These are phyloP conservation scores for Juglanconis oblonga DNA, from an alignment of 2,329 filamentous ascomycete genomes.

Conservation along the genomic window DNA sequence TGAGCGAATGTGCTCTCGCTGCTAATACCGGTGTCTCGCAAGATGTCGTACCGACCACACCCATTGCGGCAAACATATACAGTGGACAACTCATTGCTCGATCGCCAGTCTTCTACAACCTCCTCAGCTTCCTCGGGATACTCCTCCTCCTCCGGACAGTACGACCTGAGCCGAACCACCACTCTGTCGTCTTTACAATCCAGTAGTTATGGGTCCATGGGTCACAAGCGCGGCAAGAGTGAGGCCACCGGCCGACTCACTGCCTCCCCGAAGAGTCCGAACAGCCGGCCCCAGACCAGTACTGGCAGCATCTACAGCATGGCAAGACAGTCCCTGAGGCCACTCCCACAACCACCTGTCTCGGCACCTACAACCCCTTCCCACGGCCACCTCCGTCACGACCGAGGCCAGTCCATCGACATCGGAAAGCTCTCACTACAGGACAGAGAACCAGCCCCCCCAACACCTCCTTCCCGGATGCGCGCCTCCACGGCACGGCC, in stretches of 20 bases:
- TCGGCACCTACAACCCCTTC: conserved; percentile 36
- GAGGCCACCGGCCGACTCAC: conserved; percentile 56
- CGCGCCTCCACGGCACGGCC: conserved; percentile 42
- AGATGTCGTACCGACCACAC: conserved; percentile 57
- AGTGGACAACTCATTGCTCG: conserved; percentile 43
- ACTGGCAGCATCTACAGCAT: conserved; percentile 68
- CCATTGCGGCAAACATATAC: conserved; percentile 57
- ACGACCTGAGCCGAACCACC: conserved; percentile 61
- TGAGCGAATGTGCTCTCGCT: conserved; percentile 15
- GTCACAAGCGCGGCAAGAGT: conserved; percentile 74
- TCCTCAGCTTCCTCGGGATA: conserved; percentile 69
- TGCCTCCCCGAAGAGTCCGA: conserved; percentile 42
- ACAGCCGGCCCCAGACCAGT: conserved; percentile 32
- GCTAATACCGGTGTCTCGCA: conserved; percentile 4
- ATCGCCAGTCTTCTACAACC: conserved; percentile 65
- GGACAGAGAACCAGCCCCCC: conserved; percentile 40
- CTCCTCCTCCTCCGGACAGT: conserved; percentile 52
- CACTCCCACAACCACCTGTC: conserved; percentile 65
- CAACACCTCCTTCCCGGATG: conserved; percentile 40
- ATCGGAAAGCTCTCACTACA: conserved; percentile 53
- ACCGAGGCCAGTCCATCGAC: conserved; percentile 64
- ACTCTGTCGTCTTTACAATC: conserved; percentile 73
- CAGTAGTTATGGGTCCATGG: conserved; percentile 49
- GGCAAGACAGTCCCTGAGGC: conserved; percentile 73
- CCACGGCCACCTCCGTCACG: conserved; percentile 34